Evolutionary conservation across 148 eudicot species (phyloP), one percentile per base, ranked within the genome.

Genomic region (Fagopyrum tataricum): DNA sequence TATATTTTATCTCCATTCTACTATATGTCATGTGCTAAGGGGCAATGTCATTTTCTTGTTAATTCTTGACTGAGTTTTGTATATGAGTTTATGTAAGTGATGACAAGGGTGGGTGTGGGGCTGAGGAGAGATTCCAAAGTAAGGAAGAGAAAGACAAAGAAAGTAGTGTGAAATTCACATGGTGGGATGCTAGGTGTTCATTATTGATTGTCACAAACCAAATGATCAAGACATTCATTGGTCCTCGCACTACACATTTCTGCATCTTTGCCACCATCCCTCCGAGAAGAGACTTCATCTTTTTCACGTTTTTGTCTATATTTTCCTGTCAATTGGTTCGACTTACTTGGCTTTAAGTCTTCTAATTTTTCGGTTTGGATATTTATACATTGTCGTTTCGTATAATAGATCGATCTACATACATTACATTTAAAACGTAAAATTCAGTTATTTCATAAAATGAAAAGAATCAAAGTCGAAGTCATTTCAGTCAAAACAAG

Each of bases 111-210:
- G 7, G 49, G 49, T 49, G 61, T 53, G 23, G 61, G 61, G 11
- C 24, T 55, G 61, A 49, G 55, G 55, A 53, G 24, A 53, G 61
- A 55, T 55, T 55, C 61, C 61, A 55, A 55, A 6, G 31, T 18
- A 2, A 8, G 61, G 24, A 55, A 55, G 61, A 55, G 3, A 55
- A 55, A 51, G 18, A 51, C 56, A 51, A 4, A 49, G 5, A 52
- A 55, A 6, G 12, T 18, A 55, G 20, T 21, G 61, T 55, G 61
- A 55, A 55, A 20, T 20, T 55, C 61, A 55, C 61, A 9, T 55
- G 61, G 24, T 20, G 61, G 61, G 26, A 55, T 20, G 61, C 61
- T 55, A 48, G 15, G 14, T 48, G 17, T 48, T 11, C 15, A 49
- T 49, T 15, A 8, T 20, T 55, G 23, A 55, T 55, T 55, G 24